Evolutionary conservation across 306 rosid genomes (phyloP).

Genomic region (Mucuna pruriens): DNA sequence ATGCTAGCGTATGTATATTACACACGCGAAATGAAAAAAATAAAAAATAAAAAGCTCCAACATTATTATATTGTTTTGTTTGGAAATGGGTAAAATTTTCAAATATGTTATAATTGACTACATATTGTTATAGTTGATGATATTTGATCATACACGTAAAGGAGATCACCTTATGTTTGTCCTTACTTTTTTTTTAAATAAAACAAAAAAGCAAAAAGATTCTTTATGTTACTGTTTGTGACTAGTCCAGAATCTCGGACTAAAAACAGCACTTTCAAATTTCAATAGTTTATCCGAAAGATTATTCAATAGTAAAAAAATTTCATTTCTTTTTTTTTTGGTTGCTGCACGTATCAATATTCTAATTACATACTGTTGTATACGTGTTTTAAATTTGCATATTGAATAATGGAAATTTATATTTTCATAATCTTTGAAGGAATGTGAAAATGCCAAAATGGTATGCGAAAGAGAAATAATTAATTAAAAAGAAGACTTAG

Average conservation of each 20-base stretch:
- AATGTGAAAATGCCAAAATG: too few relatives aligned
- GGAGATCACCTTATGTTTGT: neutral
- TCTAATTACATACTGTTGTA: neutral
- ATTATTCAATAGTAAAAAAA: neutral
- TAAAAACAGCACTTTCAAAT: too few relatives aligned
- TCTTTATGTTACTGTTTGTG: neutral
- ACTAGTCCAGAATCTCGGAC: neutral
- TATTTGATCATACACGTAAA: neutral
- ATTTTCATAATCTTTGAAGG: too few relatives aligned
- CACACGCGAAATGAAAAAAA: neutral
- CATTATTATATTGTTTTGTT: slow-evolving; percentile 15
- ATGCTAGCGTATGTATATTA: neutral
- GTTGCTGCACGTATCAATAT: neutral
- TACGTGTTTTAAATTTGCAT: too few relatives aligned
- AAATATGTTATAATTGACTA: neutral
- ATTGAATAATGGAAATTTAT: too few relatives aligned
- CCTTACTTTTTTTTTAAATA: neutral
- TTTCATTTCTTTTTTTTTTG: neutral
- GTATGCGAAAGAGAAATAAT: too few relatives aligned
- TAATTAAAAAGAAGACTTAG: too few relatives aligned
- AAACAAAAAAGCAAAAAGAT: neutral
- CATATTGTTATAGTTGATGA: neutral
- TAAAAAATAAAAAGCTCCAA: neutral
- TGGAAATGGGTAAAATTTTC: neutral
- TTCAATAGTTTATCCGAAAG: neutral